Percentiles rank a stretch among this genome's conserved stretches.
Conservation (phyloP, 1,139 yeast genomes). For the Scheffersomyces segobiensis region DNA sequence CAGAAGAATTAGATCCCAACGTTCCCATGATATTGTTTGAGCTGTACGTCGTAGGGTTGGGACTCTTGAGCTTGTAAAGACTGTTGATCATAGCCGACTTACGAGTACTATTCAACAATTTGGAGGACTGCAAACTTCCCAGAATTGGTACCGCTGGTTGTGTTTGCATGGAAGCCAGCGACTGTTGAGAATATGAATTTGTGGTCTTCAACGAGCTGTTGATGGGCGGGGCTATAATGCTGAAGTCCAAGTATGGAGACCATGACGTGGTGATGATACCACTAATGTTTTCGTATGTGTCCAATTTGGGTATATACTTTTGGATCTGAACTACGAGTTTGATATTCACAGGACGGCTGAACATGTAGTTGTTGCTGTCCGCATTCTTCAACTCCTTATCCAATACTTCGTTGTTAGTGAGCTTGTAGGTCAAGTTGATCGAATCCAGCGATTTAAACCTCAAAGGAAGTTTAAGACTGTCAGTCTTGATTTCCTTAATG, state of each 20-base stretch:
- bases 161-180: constrained; percentile 13
- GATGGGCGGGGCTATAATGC: constrained; percentile 47
- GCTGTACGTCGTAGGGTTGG: constrained; percentile 4
- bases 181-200: constrained; percentile 18
- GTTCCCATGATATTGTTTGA: neutral
- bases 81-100: constrained; percentile 21
- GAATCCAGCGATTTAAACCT: constrained; percentile 30
- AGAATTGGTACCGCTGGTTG: constrained; percentile 12
- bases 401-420: constrained; percentile 31
- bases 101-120: constrained; percentile 10
- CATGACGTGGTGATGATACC: constrained; percentile 53
- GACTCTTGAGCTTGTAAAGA: constrained; percentile 16
- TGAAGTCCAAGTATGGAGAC: constrained; percentile 63
- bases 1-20: constrained; percentile 6
- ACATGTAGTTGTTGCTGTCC: constrained; percentile 14
- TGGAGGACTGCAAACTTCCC: constrained; percentile 6
- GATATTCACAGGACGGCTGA: constrained; percentile 35
- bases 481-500: constrained; percentile 27
- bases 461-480: constrained; percentile 30
- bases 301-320: constrained; percentile 9
- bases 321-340: constrained; percentile 30
- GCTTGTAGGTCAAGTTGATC: constrained; percentile 46
- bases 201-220: constrained; percentile 37
- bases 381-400: constrained; percentile 21
- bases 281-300: constrained; percentile 18